A percentile compares a stretch with the other conserved stretches of the same genome.
Conservation (phyloP, 1,284 basidiomycete genomes). For the Ceratobasidium papillatum region DNA sequence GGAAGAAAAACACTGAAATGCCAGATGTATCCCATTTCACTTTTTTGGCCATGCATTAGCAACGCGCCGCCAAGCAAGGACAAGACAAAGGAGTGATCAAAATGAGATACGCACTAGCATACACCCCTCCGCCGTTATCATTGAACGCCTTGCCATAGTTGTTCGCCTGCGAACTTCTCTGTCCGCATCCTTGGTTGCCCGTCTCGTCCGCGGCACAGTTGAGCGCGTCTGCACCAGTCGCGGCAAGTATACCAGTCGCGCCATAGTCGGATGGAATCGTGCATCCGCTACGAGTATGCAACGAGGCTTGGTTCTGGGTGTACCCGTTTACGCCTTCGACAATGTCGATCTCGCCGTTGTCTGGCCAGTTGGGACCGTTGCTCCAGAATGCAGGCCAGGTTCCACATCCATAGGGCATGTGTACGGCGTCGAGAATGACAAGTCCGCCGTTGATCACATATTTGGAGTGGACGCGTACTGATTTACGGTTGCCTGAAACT, state of each 20-base stretch:
- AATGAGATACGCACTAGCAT: constrained; percentile 22
- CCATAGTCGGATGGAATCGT: constrained; percentile 59
- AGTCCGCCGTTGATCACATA: constrained; percentile 38
- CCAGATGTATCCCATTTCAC: constrained; percentile 79
- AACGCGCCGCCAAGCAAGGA: neutral
- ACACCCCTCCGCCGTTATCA: constrained; percentile 44
- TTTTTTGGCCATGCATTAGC: constrained; percentile 47
- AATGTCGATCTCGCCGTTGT: constrained; percentile 43
- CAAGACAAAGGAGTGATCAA: neutral
- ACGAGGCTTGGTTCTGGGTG: constrained; percentile 26
- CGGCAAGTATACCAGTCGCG: constrained; percentile 66
- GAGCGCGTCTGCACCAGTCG: neutral
- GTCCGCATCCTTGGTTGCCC: constrained; percentile 50
- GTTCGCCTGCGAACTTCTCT: constrained; percentile 39
- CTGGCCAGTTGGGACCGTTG: constrained; percentile 44
- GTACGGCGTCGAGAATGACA: constrained; percentile 82
- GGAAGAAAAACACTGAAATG: constrained; percentile 84
- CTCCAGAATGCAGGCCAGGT: constrained; percentile 68
- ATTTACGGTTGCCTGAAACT: constrained; percentile 40
- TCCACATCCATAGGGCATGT: constrained; percentile 89
- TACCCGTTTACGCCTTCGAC: constrained; percentile 41
- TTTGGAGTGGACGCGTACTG: constrained; percentile 41
- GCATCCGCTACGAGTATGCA: constrained; percentile 41
- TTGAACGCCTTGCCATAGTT: constrained; percentile 55
- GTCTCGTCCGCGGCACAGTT: constrained; percentile 40